Base-by-base conservation (phyloP, 1,284 basidiomycete species). In the Sporisorium sorghi region DNA sequence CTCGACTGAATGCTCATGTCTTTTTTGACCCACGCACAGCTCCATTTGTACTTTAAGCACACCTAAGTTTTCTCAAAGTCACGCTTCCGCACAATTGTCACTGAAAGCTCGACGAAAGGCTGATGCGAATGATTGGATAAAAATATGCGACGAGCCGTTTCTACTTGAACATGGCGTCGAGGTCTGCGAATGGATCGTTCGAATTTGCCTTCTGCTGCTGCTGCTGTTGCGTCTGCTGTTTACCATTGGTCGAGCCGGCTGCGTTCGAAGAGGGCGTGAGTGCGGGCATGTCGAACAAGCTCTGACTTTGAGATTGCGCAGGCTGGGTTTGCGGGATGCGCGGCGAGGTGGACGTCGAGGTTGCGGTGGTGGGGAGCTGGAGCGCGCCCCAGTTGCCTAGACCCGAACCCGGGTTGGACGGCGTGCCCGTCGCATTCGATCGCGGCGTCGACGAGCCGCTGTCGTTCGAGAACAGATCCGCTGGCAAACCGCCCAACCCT, bases 151-250 rank as follows among this genome's bases (percentile, higher is more conserved):
- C 23, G 3, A 14, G 15, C 19, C 8, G 33, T 15, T n/a, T 19
- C 24, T 70, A 83, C 68, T 70, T 73, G 68, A 81, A 77, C 62
- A 81, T 66, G 32, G 61, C 69, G 37, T 81, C 81, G 17, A 83
- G 65, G 40, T 78, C 81, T 17, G 78, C 81, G 53, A 83, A 81
- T 9, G 81, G 81, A 57, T 83, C 81, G 42, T 62, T 64, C 10
- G 55, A 40, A 46, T 65, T 75, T 1, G 70, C 19, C 33, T 73
- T 63, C 11, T 59, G 50, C 30, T 60, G 44, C n/a, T 52, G 50
- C 42, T 24, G 43, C 43, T 62, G 58, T 28, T 62, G 58, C 40
- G 50, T n/a, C n/a, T n/a, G 48, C 19, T 21, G 26, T 42, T 49
- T 57, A 9, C 62, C 60, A n/a, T 63, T 67, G 11, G 43, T 30